Conservation (phyloP, 805 yeast species). For the Wickerhamiella azymoides region DNA sequence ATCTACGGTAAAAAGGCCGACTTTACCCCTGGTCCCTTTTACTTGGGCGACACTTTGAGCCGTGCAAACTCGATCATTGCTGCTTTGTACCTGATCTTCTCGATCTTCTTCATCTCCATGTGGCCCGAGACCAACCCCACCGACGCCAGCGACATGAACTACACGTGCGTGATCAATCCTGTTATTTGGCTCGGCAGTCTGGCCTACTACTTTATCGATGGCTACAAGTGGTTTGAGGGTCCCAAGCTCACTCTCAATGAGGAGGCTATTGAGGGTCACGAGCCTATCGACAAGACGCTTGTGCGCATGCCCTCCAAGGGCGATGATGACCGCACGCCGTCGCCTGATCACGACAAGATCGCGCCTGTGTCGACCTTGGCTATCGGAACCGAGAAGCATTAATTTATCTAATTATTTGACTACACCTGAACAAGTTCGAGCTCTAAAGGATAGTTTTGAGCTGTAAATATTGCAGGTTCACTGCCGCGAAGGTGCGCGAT, state of each 20-base stretch:
- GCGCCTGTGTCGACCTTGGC: background rate
- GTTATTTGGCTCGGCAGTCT: constrained; percentile 46
- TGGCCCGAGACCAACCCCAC: constrained; percentile 37
- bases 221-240: constrained; percentile 39
- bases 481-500: no score
- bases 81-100: constrained; percentile 36
- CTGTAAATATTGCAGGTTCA: no score
- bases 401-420: background rate
- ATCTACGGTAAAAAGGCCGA: constrained; percentile 29
- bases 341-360: background rate
- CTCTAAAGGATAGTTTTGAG: no score
- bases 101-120: constrained; percentile 40
- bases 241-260: constrained; percentile 6
- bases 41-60: constrained; percentile 39
- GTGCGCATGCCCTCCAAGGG: background rate
- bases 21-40: constrained; percentile 54
- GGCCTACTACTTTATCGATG: constrained; percentile 38
- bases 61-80: constrained; percentile 35
- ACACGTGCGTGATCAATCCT: constrained; percentile 49
- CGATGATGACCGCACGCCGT: background rate
- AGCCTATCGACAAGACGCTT: constrained; percentile 1
- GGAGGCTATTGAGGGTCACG: constrained; percentile 3
- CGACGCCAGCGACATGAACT: constrained; percentile 41
- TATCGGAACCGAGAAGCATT: background rate
- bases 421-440: no score